Evolutionary conservation across 2,329 filamentous ascomycete species (phyloP), one percentile per base, ranked within the genome.

Genomic region (Parastagonospora nodorum): DNA sequence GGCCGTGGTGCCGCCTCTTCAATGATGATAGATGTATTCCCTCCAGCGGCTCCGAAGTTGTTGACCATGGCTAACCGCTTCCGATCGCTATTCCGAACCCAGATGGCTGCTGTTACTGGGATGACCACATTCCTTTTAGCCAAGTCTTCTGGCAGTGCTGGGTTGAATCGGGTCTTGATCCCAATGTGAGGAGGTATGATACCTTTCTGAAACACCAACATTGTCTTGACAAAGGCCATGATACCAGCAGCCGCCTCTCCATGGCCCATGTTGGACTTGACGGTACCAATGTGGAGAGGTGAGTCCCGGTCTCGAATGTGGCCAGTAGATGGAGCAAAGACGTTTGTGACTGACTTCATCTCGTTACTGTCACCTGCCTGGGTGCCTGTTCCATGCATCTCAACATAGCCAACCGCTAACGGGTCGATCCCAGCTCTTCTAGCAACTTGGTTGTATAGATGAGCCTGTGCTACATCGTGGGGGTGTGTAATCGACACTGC

Each of bases 371-470:
- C 91, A 52, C 89, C 91, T 28, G 88, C 90, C 71, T 94, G 89
- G 0, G 90, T 96, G 24, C 91, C 91, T 2, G 91, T 96, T 10
- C 89, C 91, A 71, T 96, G 90, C 86, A 94, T 91, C 74, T 95
- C 91, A 8, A 96, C 86, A 66, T 93, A 95, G 72, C 86, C 86
- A 40, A 96, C 82, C 55, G 92, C 88, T 42, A 85, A 81, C 1
- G 90, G 88, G 64, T 92, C 86, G 14, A 94, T 81, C 51, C 87
- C 87, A 35, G 88, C 86, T 35, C 89, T 83, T 41, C 87, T 82
- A 1, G 94, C 78, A 24, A 94, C 85, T 33, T 84, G 79, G 48
- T 83, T 82, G 63, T 88, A 93, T 8, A 94, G 76, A 39, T 82
- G 78, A 9, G 88, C 84, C 71, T 95, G 91, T 0, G 88, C 88